Evolutionary conservation across 768 basidiomycete genomes (phyloP).

Genomic region (Clitopilus hobsonii): DNA sequence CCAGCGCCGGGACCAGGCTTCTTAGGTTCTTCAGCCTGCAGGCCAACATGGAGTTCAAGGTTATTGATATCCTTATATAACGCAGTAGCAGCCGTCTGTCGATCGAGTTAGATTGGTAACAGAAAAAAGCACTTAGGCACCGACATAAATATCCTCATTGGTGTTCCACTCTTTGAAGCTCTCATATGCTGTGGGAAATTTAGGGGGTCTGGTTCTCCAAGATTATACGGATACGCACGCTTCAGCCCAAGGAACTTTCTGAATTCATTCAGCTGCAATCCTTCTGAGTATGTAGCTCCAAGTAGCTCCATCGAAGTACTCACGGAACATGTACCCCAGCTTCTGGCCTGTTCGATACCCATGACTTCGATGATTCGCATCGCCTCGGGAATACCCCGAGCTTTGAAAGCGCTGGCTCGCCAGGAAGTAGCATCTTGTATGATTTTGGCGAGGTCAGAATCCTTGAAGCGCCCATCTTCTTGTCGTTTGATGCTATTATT

Average conservation of each 20-base stretch:
- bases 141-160: conserved; percentile 48
- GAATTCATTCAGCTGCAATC: conserved; percentile 60
- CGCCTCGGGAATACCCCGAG: conserved; percentile 63
- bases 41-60: conserved; percentile 73
- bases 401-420: conserved; percentile 59
- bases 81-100: conserved; percentile 54
- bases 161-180: conserved; percentile 74
- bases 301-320: conserved; percentile 14
- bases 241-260: conserved; percentile 66
- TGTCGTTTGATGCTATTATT: conserved; percentile 47
- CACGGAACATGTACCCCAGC: conserved; percentile 72
- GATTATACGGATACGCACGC: conserved; percentile 32
- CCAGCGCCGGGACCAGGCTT: conserved; percentile 62
- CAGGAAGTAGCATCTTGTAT: conserved; percentile 58
- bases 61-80: conserved; percentile 74
- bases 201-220: not conserved
- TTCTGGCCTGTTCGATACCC: conserved; percentile 60
- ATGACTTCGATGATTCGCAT: conserved; percentile 67
- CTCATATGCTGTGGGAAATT: conserved; percentile 41
- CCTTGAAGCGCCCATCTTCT: conserved; percentile 50
- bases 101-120: not conserved
- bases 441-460: conserved; percentile 57
- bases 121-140: conserved; percentile 8
- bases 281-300: conserved; percentile 2
- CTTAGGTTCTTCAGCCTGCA: conserved; percentile 74